These are phyloP conservation scores for Lathyrus tuberosus DNA, from an alignment of 306 rosid genomes.

Conservation along the genomic window DNA sequence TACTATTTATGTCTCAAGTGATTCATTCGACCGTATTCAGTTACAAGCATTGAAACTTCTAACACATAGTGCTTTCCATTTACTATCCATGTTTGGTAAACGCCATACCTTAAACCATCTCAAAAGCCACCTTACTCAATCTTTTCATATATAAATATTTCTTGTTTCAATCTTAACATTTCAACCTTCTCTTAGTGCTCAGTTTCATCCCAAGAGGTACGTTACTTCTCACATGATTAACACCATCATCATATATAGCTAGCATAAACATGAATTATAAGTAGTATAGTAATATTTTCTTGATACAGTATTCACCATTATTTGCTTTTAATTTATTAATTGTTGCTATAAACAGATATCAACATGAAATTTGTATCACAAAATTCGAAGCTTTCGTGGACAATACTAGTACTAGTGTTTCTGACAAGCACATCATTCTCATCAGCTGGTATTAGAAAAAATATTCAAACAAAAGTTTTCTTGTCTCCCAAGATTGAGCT, in stretches of 20 bases:
- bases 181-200: not conserved
- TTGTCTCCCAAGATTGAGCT: conserved; percentile 61
- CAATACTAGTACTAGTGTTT: conserved; percentile 28
- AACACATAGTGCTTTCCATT: not conserved
- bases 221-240: not conserved
- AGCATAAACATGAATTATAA: not conserved
- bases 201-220: not conserved
- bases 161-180: not conserved
- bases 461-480: conserved; percentile 49
- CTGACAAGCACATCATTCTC: conserved; percentile 38
- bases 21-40: not conserved
- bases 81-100: not conserved
- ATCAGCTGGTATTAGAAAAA: conserved; percentile 34
- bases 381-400: conserved; percentile 34
- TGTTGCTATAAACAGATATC: conserved; percentile 36
- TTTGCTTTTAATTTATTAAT: not conserved
- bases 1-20: not conserved
- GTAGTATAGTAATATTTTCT: no score
- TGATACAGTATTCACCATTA: no score
- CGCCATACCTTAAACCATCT: not conserved
- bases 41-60: not conserved
- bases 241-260: not conserved
- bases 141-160: not conserved
- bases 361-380: conserved; percentile 44
- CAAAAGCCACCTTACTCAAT: not conserved